Base-by-base conservation (phyloP, 2,329 filamentous ascomycete species). In the Penicillium sp. region DNA sequence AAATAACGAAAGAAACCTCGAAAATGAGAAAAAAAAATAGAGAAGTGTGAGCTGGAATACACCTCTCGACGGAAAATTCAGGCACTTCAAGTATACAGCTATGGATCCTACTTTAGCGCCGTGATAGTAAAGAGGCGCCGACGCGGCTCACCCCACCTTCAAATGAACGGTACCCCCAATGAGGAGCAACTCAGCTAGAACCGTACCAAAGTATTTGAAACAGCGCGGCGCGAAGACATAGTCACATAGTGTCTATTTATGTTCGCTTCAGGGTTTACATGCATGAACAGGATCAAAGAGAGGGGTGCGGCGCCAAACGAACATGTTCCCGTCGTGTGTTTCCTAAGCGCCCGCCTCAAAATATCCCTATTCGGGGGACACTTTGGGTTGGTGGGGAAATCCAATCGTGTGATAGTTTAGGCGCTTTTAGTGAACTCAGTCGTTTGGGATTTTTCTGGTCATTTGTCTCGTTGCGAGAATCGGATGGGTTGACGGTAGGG, bases 141-240 rank as follows among this genome's bases (percentile, higher is more conserved):
- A 31, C 26, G 42, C 42, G 42, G 42, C 42, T 33, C 28, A 18
- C 42, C 42, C 42, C 42, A 45, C 42, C 42, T 45, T 45, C 42
- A 45, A 45, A 45, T 45, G 8, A 16, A 3, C 42, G 42, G 42
- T 45, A 45, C 42, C 42, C 42, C 42, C 42, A 45, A 45, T 45
- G 26, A 45, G 33, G 28, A 31, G 11, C 37, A 45, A 5, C 5
- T 19, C 42, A 23, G 8, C 16, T 31, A 19, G 33, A 31, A 33
- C 42, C 16, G 42, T 31, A 45, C 42, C 42, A 31, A 31, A 45
- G 24, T 45, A 29, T 45, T 31, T 45, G 42, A 45, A 45, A 45
- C 42, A 31, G 16, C 10, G 6, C 9, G 42, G 42, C 42, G 42
- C 42, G 42, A 45, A 45, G 23, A n/a, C n/a, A n/a, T n/a, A n/a